Percentiles rank a stretch among this genome's conserved stretches.
Evolutionary conservation across 1,284 basidiomycete genomes (phyloP).

Genomic region (Cryptococcus depauperatus): DNA sequence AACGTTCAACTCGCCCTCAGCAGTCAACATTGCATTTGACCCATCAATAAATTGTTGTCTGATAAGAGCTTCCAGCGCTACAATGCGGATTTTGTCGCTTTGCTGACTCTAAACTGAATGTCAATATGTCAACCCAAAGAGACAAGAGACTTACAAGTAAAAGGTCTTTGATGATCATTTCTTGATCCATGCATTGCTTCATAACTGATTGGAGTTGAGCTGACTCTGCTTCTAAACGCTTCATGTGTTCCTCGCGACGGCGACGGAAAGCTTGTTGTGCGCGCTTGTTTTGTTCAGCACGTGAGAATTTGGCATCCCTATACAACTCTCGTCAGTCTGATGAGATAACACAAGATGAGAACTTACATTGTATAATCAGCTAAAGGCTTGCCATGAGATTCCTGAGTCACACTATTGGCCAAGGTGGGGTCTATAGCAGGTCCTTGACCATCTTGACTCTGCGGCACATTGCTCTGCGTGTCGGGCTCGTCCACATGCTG

Average conservation of each 20-base stretch:
- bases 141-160: constrained; percentile 23
- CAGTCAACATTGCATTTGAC: constrained; percentile 1
- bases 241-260: constrained; percentile 41
- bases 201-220: constrained; percentile 22
- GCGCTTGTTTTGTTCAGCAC: constrained; percentile 43
- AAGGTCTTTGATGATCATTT: constrained; percentile 23
- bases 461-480: neutral
- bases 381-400: neutral
- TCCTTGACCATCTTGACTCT: neutral
- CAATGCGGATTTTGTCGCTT: constrained; percentile 14
- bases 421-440: constrained; percentile 1
- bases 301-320: constrained; percentile 13
- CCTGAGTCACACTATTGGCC: neutral
- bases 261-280: constrained; percentile 43
- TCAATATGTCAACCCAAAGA: neutral
- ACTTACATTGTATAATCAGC: neutral
- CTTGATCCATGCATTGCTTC: constrained; percentile 20
- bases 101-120: constrained; percentile 11
- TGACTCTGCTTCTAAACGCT: constrained; percentile 34
- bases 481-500: neutral
- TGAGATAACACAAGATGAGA: neutral
- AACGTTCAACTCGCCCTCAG: constrained; percentile 9
- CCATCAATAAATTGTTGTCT: constrained; percentile 2
- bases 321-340: neutral
- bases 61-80: constrained; percentile 13